Base-by-base conservation (phyloP, 2,329 filamentous ascomycete genomes). In the Fusarium subglutinans region DNA sequence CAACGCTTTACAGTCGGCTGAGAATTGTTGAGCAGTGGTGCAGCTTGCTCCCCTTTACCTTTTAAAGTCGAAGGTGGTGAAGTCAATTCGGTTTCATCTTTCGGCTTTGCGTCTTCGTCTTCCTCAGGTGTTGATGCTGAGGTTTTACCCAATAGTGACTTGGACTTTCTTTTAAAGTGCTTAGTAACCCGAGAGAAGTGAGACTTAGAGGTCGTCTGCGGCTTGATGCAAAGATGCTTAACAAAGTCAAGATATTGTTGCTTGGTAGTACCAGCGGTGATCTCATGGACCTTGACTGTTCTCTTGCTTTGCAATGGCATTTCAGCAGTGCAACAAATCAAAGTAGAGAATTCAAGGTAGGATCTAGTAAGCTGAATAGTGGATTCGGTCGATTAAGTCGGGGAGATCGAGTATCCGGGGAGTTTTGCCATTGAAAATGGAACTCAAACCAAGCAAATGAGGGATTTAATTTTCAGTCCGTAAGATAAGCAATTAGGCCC, bases 131-230 rank as follows among this genome's bases (percentile, higher is more conserved):
- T 2, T 13, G 51, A 3, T 40, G 1, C 3, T 8, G 33, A 26
- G 1, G 4, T 2, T 18, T 3, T 2, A 12, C 0, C 5, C 6
- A 12, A 3, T 1, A 1, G 4, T 9, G 4, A 10, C 6, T 6
- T 43, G 0, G 8, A 30, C 7, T 43, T 56, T n/a, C 12, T 0
- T 0, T 8, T 43, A 0, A 43, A 8, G 28, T 8, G 22, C 9
- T 6, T 20, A 1, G 2, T 11, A 4, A 56, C 2, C 1, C n/a
- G 4, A 14, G 22, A 8, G 2, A 30, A 18, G 1, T 1, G 26
- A 1, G 0, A 6, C 14, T 18, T 14, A 0, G 22, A 20, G 11
- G 8, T 0, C 35, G 5, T 55, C 26, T 43, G 1, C 0, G 26
- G 38, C 6, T n/a, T 33, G 8, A 22, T 20, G 0, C 53, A 56